Evolutionary conservation across 192 early-diverging fungal species (phyloP), one percentile per base, ranked within the genome.

Genomic region (Backusella sp.): DNA sequence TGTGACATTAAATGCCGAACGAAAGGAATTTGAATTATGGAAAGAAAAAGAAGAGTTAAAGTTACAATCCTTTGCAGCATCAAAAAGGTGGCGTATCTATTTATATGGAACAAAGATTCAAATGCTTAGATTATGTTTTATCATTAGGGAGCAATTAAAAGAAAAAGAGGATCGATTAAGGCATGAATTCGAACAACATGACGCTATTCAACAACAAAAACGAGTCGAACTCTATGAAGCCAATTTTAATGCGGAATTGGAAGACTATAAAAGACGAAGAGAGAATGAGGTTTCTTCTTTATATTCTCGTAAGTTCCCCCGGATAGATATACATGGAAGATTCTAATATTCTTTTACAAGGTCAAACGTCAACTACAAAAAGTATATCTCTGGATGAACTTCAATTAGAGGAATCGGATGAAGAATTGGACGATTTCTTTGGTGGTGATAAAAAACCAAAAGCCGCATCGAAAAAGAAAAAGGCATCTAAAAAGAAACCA

Each of bases 181-280:
- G 11, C 56, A 75, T 4, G 28, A 41, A 21, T 78, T 78, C 42
- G 73, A 77, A 59, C 69, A 71, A 28, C 41, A 82, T 37, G 73
- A 71, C 19, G 42, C 44, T 14, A 34, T 75, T 62, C 82, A 79
- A 14, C 66, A 78, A 0, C 28, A 77, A n/a, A 76, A 79, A 37
- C 42, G 72, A 17, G 30, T 76, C 4, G 82, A 79, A 15, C 56
- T 83, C 0, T 83, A 83, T 39, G 75, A 83, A 49, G 74, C 76
- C 0, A 83, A 66, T 26, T 83, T 83, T 37, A 67, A 83, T 46
- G 77, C 82, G 1, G 82, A 83, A 59, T 49, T 83, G 34, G 75
- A 79, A 37, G 75, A 79, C 4, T 83, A 83, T 72, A 74, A 71
- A 4, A 62, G 72, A 21, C 12, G 75, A 70, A 66, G 78, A 49